Base-by-base conservation (phyloP, 2,329 filamentous ascomycete species). In the Metarhizium brunneum region DNA sequence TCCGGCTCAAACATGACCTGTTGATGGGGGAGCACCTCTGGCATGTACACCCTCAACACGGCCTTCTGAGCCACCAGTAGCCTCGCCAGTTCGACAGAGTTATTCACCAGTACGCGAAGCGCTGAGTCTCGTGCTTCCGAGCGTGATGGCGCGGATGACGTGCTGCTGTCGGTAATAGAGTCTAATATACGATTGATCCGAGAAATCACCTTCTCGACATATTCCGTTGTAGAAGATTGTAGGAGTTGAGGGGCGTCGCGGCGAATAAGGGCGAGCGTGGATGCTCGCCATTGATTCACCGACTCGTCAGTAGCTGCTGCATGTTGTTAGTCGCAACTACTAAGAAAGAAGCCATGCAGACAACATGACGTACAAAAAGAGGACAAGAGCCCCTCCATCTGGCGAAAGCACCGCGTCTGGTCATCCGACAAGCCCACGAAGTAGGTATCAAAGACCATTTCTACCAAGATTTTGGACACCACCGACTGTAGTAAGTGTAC, bases 201-300 rank as follows among this genome's bases (percentile, higher is more conserved):
- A 2, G 67, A 61, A 16, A 82, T 66, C 45, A 82, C 69, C 13
- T 64, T 62, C 42, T 78, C 73, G 16, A 72, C 70, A 36, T 77
- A 64, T 82, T 61, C 78, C 72, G 14, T 68, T 62, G 52, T 76
- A 69, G 45, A 84, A 71, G 56, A 72, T 74, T 76, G 70, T 38
- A 83, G 72, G 55, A 71, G 75, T 38, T 71, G 63, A 16, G 70
- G 66, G 6, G 77, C 73, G 57, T 81, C 80, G 62, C 80, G 81
- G 54, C 76, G 76, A 52, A 87, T 67, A 47, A 84, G 73, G 30
- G 80, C 75, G 45, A 87, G 74, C 2, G 84, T 87, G n/a, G 76
- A 74, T 6, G 84, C 81, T 43, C 85, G 81, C 84, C 84, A 87
- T 64, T 84, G 80, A 64, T 86, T 86, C 58, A 84, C 75, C 35